Evolutionary conservation across 768 basidiomycete genomes (phyloP), one percentile per base, ranked within the genome.

Genomic region (Symmetrospora coprosmae): DNA sequence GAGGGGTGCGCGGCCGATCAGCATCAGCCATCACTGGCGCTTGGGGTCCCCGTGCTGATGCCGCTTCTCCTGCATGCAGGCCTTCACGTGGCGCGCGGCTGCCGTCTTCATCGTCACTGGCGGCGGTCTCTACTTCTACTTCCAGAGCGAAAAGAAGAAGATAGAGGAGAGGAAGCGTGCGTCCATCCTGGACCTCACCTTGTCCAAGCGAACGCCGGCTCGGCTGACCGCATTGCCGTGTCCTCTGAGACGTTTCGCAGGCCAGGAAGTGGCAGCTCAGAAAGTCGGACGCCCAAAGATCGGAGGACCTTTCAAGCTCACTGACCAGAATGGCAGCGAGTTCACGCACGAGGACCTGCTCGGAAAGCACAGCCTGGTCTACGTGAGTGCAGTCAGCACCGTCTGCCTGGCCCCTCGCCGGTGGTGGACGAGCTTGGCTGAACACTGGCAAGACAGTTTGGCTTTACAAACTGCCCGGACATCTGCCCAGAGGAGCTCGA

Each of bases 381-480:
- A 71, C 62, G 66, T 68, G 58, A 49, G 66, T 65, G 21, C 19
- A 4, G 14, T 6, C 47, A 16, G 4, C 11, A 13, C 41, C 28
- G 27, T 21, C 39, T 56, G 47, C 8, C 74, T 87, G 61, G 78
- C 87, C 45, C 87, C 0, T 25, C 3, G 37, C n/a, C 27, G 17
- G 27, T 9, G 45, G 14, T 13, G 21, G 21, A 23, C 52, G 34
- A 27, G 5, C 21, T 41, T 19, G 31, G 21, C n/a, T 1, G 37
- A 13, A 28, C 53, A 27, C 33, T 23, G 35, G 13, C 37, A 2
- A 11, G 1, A 34, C 62, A 96, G 75, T 99, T 99, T 73, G 94
- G 94, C n/a, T 99, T 97, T 76, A 91, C 92, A 30, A 92, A 99
- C 73, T 99, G 94, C 73, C 92, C 94, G 5, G 94, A 99, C 73